Conservation (phyloP, 805 yeast genomes). For the Wickerhamiella sergipiensis region DNA sequence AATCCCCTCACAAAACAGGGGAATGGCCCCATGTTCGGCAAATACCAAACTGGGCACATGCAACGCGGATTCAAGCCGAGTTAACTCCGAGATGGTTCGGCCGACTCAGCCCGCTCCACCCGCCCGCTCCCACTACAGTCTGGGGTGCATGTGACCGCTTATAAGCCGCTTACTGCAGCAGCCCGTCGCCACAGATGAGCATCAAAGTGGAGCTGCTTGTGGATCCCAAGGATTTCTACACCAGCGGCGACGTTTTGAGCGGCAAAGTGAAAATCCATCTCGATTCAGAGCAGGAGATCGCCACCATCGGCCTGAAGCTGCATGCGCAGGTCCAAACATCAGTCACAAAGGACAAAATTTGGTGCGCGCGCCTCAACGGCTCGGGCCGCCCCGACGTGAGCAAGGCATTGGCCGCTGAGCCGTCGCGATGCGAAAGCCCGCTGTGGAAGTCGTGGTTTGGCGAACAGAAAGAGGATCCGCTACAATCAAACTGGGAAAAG, state of each 20-base stretch:
- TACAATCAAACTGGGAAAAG: background rate
- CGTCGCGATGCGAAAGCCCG: background rate
- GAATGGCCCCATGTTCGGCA: too few species aligned
- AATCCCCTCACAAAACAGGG: too few species aligned
- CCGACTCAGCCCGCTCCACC: too few species aligned
- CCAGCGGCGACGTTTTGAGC: background rate
- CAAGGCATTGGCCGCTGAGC: background rate
- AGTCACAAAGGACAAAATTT: background rate
- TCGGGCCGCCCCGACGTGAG: background rate
- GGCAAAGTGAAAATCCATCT: background rate
- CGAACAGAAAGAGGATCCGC: background rate
- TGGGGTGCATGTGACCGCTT: background rate
- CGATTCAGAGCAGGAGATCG: background rate
- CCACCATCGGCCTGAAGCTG: background rate
- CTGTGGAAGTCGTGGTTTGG: background rate
- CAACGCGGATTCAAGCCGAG: too few species aligned
- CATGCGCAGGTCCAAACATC: background rate
- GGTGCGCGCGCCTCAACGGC: background rate
- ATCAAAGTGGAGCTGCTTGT: background rate
- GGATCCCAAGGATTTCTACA: background rate
- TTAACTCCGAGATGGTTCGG: too few species aligned
- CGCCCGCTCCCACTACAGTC: too few species aligned
- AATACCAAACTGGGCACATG: too few species aligned
- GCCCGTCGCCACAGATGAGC: background rate
- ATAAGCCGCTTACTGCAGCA: background rate